Base-by-base conservation (phyloP, 1,139 yeast genomes). In the Nadsonia commutata region DNA sequence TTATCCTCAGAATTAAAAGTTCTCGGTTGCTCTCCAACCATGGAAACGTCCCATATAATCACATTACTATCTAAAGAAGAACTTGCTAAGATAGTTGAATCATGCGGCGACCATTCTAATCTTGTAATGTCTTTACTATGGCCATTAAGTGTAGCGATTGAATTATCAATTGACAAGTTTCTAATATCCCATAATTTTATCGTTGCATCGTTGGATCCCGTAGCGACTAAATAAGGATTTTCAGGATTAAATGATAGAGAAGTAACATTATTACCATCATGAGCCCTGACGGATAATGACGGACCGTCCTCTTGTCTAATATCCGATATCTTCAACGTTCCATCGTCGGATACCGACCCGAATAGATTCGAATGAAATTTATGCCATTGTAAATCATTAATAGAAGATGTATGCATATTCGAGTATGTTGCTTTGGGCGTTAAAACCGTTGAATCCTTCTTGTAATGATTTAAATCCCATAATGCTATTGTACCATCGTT, bases 311-410 rank as follows among this genome's bases (percentile, higher is more conserved):
- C 8, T 20, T 33, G 44, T 6, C 33, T 18, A 8, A 19, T 22
- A 13, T 37, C 40, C n/a, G 27, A 50, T n/a, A 57, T 49, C 33
- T 56, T 46, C 21, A 60, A 51, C 13, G 54, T 57, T 33, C 74
- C 72, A 58, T 86, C 96, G 59, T 86, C 96, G 17, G 94, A 84
- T 17, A 86, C 93, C 31, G 93, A 79, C 20, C 84, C 86, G 74
- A 86, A 78, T 56, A 78, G 60, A 38, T 68, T 63, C 22, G 76
- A 76, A 46, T 56, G 58, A 36, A 46, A 62, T 40, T 71, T 72
- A 45, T 78, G 77, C 94, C 94, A 86, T 47, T 79, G 76, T 3
- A 86, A 93, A 42, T 81, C 73, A 56, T 80, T 83, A 46, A 85
- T 80, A 41, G 78, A 40, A 7, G 36, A 31, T 16, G 9, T 17